Conservation (phyloP, 139 green algal genomes). For the Chlamydomonas sphaeroides region DNA sequence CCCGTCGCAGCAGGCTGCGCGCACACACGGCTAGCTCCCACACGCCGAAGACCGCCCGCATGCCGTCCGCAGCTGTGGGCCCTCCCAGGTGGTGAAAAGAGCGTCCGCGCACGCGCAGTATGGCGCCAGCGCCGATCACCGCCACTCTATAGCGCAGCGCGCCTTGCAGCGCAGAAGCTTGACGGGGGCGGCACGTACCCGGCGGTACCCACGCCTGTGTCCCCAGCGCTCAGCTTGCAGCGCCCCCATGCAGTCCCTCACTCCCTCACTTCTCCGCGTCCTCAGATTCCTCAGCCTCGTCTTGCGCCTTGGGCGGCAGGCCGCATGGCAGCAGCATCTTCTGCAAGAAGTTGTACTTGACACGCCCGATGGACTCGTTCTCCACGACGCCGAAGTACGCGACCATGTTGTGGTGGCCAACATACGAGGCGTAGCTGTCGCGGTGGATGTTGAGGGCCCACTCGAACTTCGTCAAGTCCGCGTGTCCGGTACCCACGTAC, state of each 20-base stretch:
- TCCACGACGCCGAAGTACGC: slow-evolving; percentile 93
- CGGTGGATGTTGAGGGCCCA: slow-evolving; percentile 98
- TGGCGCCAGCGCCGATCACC: too few species aligned
- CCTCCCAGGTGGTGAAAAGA: too few species aligned
- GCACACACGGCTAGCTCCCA: too few species aligned
- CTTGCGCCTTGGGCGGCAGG: slow-evolving; percentile 74
- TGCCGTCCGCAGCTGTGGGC: too few species aligned
- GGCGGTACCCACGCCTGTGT: too few species aligned
- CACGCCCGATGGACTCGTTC: slow-evolving; percentile 95
- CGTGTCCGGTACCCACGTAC: slow-evolving; percentile 93
- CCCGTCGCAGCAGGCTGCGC: too few species aligned
- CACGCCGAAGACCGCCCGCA: too few species aligned
- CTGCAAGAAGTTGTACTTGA: slow-evolving; percentile 91
- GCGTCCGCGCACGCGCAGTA: too few species aligned
- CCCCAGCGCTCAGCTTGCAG: background rate
- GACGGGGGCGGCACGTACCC: too few species aligned
- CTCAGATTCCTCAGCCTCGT: slow-evolving; percentile 73
- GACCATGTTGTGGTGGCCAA: slow-evolving; percentile 91
- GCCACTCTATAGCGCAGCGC: too few species aligned
- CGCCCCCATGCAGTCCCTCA: background rate
- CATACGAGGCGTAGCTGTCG: slow-evolving; percentile 95
- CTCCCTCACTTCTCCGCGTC: slow-evolving; percentile 47
- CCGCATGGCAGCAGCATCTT: slow-evolving; percentile 94
- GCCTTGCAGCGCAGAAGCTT: too few species aligned
- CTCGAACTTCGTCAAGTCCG: slow-evolving; percentile 83